Evolutionary conservation across 495 filamentous ascomycete genomes (phyloP).

Genomic region (Viridothelium virens): DNA sequence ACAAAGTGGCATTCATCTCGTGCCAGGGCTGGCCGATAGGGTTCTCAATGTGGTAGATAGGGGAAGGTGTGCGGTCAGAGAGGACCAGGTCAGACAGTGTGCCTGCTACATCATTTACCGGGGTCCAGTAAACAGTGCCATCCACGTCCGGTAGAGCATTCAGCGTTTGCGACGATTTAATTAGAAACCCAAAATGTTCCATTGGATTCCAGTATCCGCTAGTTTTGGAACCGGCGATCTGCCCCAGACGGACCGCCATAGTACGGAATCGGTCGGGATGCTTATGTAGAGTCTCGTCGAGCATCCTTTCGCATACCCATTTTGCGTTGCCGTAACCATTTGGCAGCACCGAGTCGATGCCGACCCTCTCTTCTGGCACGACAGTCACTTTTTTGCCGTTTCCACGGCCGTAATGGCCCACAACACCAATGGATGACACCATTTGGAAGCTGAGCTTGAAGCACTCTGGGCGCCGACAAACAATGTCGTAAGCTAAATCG

Average conservation of each 20-base stretch:
- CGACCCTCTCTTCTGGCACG: slow-evolving; percentile 16
- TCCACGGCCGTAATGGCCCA: slow-evolving; percentile 39
- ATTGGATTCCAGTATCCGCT: slow-evolving; percentile 48
- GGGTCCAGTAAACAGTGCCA: slow-evolving; percentile 43
- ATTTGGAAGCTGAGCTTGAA: slow-evolving; percentile 44
- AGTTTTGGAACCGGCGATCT: slow-evolving; percentile 41
- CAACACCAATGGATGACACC: slow-evolving; percentile 47
- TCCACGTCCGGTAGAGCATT: slow-evolving; percentile 39
- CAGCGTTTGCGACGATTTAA: slow-evolving; percentile 47
- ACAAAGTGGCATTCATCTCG: slow-evolving; percentile 38
- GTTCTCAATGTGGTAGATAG: slow-evolving; percentile 52
- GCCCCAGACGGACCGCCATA: slow-evolving; percentile 13
- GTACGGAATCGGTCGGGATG: neutral
- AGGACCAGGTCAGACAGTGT: slow-evolving; percentile 38
- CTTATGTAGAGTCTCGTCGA: slow-evolving; percentile 15
- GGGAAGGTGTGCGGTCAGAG: slow-evolving; percentile 25
- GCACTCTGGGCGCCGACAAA: slow-evolving; percentile 16
- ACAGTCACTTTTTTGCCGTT: slow-evolving; percentile 17
- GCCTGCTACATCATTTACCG: slow-evolving; percentile 42
- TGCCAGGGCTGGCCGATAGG: slow-evolving; percentile 44
- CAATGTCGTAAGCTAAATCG: slow-evolving; percentile 38
- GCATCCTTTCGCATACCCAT: slow-evolving; percentile 17
- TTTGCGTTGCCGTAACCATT: slow-evolving; percentile 21
- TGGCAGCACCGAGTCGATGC: slow-evolving; percentile 13
- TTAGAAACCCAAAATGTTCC: slow-evolving; percentile 44